A percentile compares a stretch with the other conserved stretches of the same genome.
These are phyloP conservation scores for Hypsizygus marmoreus DNA, from an alignment of 768 basidiomycete genomes.

Conservation along the genomic window DNA sequence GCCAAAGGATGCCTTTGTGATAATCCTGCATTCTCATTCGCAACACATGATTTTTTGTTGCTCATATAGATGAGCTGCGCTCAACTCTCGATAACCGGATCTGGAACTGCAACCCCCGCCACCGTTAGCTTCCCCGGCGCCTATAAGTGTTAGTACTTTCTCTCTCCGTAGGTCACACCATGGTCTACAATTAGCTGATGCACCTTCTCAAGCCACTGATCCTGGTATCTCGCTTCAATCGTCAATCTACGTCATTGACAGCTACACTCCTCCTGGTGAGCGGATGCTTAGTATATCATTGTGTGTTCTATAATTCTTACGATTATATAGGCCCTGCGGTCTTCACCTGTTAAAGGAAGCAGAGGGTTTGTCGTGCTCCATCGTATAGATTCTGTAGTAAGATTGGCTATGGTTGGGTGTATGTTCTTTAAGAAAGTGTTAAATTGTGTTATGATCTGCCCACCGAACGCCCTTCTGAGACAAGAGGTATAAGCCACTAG, in stretches of 20 bases:
- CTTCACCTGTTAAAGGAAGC: constrained; percentile 27
- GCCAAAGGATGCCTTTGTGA: too few relatives aligned
- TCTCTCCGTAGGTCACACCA: background rate
- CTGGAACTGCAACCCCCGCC: constrained; percentile 4
- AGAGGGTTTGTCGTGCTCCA: background rate
- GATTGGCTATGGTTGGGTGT: background rate
- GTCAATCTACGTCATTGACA: constrained; percentile 27
- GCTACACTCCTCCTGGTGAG: constrained; percentile 19
- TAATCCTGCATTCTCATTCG: too few relatives aligned
- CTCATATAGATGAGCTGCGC: constrained; percentile 26
- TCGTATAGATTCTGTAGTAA: background rate
- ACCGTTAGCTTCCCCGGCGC: constrained; percentile 8
- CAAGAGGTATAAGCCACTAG: too few relatives aligned
- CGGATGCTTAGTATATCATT: background rate
- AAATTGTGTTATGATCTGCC: too few relatives aligned
- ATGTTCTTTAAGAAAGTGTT: background rate
- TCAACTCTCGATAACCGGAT: constrained; percentile 14
- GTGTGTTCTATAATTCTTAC: background rate
- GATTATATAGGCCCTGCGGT: constrained; percentile 28
- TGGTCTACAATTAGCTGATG: background rate
- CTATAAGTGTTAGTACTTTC: background rate
- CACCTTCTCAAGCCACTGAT: constrained; percentile 19
- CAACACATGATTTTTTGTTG: background rate
- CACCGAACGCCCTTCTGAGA: too few relatives aligned
- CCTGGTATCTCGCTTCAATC: constrained; percentile 33